Percentiles rank a stretch among this genome's conserved stretches.
These are phyloP conservation scores for Chrysoporthe puriensis DNA, from an alignment of 2,329 filamentous ascomycete species.

Conservation along the genomic window DNA sequence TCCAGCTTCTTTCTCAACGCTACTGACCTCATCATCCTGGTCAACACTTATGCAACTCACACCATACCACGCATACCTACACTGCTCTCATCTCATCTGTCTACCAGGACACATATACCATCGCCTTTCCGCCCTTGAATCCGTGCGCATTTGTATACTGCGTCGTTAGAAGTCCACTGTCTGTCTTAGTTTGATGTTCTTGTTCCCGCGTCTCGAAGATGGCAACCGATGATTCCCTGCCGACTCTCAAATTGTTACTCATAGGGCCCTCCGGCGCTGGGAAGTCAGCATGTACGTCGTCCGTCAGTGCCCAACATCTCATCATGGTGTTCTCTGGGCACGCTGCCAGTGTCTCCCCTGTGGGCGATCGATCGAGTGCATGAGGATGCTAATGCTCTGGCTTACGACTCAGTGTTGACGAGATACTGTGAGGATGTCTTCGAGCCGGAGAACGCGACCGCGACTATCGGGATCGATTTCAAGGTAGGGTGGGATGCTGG, in stretches of 20 bases:
- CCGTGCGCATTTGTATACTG: background rate
- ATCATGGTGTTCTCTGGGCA: background rate
- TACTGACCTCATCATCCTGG: slow-evolving; percentile 26
- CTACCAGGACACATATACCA: background rate
- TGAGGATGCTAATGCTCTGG: background rate
- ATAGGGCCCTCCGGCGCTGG: slow-evolving; percentile 60
- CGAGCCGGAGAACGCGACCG: slow-evolving; percentile 56
- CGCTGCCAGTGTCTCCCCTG: background rate
- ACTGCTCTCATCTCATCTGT: background rate
- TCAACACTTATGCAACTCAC: background rate
- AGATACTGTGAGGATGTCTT: slow-evolving; percentile 62
- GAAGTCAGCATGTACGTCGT: slow-evolving; percentile 55
- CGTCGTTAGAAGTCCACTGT: background rate
- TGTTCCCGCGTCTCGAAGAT: slow-evolving; percentile 33
- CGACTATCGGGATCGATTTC: slow-evolving; percentile 62
- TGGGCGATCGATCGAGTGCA: background rate
- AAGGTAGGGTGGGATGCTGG: slow-evolving; percentile 44
- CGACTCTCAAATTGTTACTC: slow-evolving; percentile 57
- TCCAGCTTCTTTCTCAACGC: slow-evolving; percentile 12
- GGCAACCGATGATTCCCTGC: slow-evolving; percentile 51
- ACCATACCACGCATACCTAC: background rate
- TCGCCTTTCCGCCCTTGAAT: slow-evolving; percentile 1
- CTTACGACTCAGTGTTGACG: slow-evolving; percentile 47
- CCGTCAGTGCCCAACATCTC: background rate
- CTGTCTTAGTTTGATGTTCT: background rate